Evolutionary conservation across 805 yeast species (phyloP), one percentile per base, ranked within the genome.

Genomic region (Candida rishiriensis): DNA sequence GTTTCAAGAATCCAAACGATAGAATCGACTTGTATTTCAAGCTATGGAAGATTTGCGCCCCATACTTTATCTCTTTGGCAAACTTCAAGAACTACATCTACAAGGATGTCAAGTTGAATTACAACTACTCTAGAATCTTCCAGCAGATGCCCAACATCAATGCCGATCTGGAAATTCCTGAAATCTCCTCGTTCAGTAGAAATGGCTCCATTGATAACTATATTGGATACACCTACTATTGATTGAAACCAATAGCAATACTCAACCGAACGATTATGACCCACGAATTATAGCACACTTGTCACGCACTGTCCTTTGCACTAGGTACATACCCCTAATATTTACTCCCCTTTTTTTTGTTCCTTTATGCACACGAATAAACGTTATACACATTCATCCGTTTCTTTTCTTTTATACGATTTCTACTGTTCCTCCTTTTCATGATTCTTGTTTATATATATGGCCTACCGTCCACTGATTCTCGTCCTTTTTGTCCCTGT

Each of bases 21-120:
- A 71, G 88, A 62, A 71, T 72, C 48, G 67, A 71, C 32, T 63
- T 81, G 26, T 82, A 80, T 60, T 71, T 78, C 61, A 69, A 75
- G 42, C 65, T 81, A 46, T 76, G 81, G 57, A 73, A 76, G 51
- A 56, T 70, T 35, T 79, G 73, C 49, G 68, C 76, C 5, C 67
- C 68, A 12, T 74, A 64, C 50, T 73, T 77, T 48, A 71, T 73
- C 49, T 72, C 73, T 36, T 61, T 74, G 33, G 71, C 72, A 40
- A 75, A 72, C 49, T 66, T 72, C 49, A 71, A 73, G 41, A 69
- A 71, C 47, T 63, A 72, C 44, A 65, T 75, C 29, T 63, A 71
- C 34, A 71, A 72, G 41, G 76, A 75, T 30, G 67, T 72, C 34
- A 67, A 69, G 29, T 65, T 70, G 48, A 73, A 70, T 53, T 63